Conservation (phyloP, 148 eudicot genomes). For the Nepenthes gracilis region DNA sequence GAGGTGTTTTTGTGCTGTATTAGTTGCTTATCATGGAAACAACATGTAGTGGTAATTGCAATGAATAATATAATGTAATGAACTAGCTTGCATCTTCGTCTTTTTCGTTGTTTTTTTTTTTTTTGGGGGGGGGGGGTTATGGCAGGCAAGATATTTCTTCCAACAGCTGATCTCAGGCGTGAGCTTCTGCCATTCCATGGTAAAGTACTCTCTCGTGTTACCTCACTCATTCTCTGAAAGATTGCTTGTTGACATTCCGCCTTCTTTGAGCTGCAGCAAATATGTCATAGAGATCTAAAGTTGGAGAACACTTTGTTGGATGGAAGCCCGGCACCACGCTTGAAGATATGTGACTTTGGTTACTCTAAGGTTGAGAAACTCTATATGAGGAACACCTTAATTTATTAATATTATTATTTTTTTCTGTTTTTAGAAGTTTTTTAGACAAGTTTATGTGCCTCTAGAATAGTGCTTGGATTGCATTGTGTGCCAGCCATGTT, state of each 20-base stretch:
- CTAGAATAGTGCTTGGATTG: neutral
- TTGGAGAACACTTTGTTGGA: constrained; percentile 75
- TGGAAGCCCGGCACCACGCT: constrained; percentile 70
- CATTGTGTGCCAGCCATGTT: neutral
- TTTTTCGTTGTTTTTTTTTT: too few relatives aligned
- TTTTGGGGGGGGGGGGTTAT: neutral
- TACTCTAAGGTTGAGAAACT: constrained; percentile 54
- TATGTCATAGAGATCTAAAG: constrained; percentile 76
- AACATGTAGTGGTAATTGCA: too few relatives aligned
- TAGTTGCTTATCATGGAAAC: too few relatives aligned
- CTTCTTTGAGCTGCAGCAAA: constrained; percentile 30
- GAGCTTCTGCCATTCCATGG: constrained; percentile 71
- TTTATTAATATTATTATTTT: too few relatives aligned
- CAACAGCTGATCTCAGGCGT: constrained; percentile 86
- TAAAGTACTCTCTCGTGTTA: constrained; percentile 7
- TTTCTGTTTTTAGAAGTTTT: too few relatives aligned
- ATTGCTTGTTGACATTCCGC: neutral
- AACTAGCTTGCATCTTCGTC: too few relatives aligned
- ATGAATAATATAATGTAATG: too few relatives aligned
- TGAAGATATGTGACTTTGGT: constrained; percentile 88
- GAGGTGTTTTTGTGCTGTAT: too few relatives aligned
- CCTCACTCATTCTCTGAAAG: neutral
- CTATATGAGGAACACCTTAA: neutral
- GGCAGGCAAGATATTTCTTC: constrained; percentile 72
- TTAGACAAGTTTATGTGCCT: neutral